Evolutionary conservation across 139 green algal species (phyloP).

Genomic region (Coccomyxa sp.): DNA sequence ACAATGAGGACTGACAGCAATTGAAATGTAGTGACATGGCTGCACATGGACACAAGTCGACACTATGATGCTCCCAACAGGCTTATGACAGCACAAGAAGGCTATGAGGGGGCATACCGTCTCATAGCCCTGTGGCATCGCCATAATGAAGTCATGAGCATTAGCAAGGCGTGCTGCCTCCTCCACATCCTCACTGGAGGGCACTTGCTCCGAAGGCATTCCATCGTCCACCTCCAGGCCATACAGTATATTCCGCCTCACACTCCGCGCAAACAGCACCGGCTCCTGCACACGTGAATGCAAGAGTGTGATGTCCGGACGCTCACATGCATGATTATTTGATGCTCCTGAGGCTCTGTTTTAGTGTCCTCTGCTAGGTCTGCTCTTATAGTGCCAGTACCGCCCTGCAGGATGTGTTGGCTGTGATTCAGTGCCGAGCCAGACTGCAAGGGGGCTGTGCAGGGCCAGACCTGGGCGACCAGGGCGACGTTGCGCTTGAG

Average conservation of each 20-base stretch:
- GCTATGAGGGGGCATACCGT: constrained; percentile 18
- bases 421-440: background rate
- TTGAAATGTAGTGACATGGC: background rate
- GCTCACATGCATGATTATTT: background rate
- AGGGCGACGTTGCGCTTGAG: constrained; percentile 50
- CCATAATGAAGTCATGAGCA: constrained; percentile 74
- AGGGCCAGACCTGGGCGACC: constrained; percentile 49
- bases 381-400: too few relatives aligned
- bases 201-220: constrained; percentile 37
- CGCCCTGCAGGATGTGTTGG: too few relatives aligned
- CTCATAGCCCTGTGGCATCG: constrained; percentile 65
- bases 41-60: too few relatives aligned
- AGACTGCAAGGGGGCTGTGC: background rate
- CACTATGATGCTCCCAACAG: too few relatives aligned
- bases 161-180: constrained; percentile 69
- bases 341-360: too few relatives aligned
- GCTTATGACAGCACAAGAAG: background rate
- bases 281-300: constrained; percentile 46
- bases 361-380: too few relatives aligned
- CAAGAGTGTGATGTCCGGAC: background rate
- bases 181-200: constrained; percentile 45
- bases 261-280: constrained; percentile 65
- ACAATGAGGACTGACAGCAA: background rate
- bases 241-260: constrained; percentile 77
- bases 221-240: constrained; percentile 63